A percentile compares a stretch with the other conserved stretches of the same genome.
Conservation (phyloP, 768 basidiomycete genomes). For the Auricularia auricula-judae region DNA sequence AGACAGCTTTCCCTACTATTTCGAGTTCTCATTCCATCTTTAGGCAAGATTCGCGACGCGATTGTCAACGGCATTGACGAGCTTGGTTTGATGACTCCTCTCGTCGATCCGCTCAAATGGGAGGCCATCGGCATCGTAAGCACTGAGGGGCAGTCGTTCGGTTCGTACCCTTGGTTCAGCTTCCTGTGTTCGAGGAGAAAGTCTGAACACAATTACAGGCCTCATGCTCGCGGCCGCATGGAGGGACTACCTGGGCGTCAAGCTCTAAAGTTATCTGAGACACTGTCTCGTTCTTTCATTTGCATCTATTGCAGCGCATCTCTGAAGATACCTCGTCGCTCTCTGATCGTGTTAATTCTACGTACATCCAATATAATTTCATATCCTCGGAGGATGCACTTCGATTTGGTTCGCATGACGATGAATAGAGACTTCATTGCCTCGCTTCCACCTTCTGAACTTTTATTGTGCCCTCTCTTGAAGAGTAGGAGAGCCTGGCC, state of each 20-base stretch:
- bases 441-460: too few species aligned
- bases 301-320: too few species aligned
- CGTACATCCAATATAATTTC: too few species aligned
- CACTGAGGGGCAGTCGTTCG: neutral
- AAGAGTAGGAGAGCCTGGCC: too few species aligned
- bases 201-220: neutral
- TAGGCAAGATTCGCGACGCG: slow-evolving; percentile 20
- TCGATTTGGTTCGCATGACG: too few species aligned
- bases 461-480: too few species aligned
- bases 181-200: neutral
- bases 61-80: slow-evolving; percentile 23
- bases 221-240: neutral
- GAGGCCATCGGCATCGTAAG: slow-evolving; percentile 12
- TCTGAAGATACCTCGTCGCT: too few species aligned
- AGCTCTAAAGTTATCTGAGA: neutral
- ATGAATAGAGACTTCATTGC: too few species aligned
- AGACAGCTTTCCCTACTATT: too few species aligned
- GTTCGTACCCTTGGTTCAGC: neutral
- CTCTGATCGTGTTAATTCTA: too few species aligned
- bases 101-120: slow-evolving; percentile 27
- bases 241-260: neutral
- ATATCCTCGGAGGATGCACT: too few species aligned
- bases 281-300: too few species aligned
- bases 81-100: slow-evolving; percentile 25
- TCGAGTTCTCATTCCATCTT: neutral